Base-by-base conservation (phyloP, 1,284 basidiomycete genomes). In the Sporisorium exsertum region DNA sequence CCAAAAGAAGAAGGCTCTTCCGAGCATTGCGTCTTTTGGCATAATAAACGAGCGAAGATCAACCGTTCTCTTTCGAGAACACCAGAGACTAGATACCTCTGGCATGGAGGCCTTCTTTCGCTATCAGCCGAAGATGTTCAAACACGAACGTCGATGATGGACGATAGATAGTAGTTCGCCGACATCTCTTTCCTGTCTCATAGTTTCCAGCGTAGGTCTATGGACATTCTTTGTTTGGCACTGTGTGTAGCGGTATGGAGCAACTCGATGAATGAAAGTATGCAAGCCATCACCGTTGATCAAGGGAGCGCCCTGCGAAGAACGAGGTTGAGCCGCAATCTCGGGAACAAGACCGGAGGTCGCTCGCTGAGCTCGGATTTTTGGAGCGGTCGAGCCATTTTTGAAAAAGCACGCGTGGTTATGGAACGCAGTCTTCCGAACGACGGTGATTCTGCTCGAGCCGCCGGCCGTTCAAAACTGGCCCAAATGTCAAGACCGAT, bases 131-230 rank as follows among this genome's bases (percentile, higher is more conserved):
- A 62, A 72, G 73, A 72, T 57, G 52, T 46, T 43, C 22, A n/a
- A n/a, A n/a, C n/a, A 35, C 35, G 35, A n/a, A 61, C 51, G 55
- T 77, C 74, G 62, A 72, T 77, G 74, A 69, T 69, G 74, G 74
- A 69, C 66, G 74, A 72, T 77, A 77, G 74, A 72, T 77, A 77
- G 74, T 77, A 77, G 74, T 72, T 59, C 57, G 74, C 66, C 70
- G 26, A 77, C 70, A 77, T 35, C 35, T 29, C 33, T 27, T 32
- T 18, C 24, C 45, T 2, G 1, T 8, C 32, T 10, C 27, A 32
- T 40, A 15, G 45, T 32, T n/a, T 47, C 9, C 35, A 37, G 35
- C 37, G n/a, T n/a, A n/a, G n/a, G 7, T 29, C 15, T 50, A 32
- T n/a, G 20, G 29, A 43, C n/a, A 26, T 24, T n/a, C 27, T 20